These are phyloP conservation scores for Acmispon strigosus DNA, from an alignment of 306 rosid species.

Conservation along the genomic window DNA sequence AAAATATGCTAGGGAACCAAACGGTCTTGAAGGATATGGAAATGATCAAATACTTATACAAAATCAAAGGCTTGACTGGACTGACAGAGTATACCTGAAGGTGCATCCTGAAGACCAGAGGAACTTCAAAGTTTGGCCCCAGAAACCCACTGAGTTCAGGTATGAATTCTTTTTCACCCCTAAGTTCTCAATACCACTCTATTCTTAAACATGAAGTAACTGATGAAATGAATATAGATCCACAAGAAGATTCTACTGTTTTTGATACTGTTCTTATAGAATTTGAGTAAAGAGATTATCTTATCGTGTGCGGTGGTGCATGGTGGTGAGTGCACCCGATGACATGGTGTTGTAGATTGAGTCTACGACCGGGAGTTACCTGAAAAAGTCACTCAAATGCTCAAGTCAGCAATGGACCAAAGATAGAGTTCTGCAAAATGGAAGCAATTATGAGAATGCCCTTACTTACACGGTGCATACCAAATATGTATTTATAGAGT, in stretches of 20 bases:
- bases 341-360: no score
- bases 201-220: background rate
- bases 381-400: no score
- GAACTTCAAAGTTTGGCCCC: slow-evolving; percentile 50
- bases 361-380: no score
- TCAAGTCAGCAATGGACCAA: no score
- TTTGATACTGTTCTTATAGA: no score
- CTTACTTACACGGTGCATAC: no score
- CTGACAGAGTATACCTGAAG: slow-evolving; percentile 44
- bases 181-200: background rate
- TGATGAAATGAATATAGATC: background rate
- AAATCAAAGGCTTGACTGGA: slow-evolving; percentile 65
- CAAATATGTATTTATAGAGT: no score
- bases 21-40: slow-evolving; percentile 52
- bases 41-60: slow-evolving; percentile 30
- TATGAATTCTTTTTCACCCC: background rate
- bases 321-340: no score
- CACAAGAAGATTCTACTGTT: background rate
- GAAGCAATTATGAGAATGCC: no score
- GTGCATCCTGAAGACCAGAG: slow-evolving; percentile 51
- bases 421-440: no score
- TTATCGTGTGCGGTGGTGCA: no score
- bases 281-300: no score
- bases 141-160: slow-evolving; percentile 46
- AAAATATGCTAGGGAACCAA: slow-evolving; percentile 29